phyloP scores from a whole-genome alignment of 345 rosid genomes.

The Boechera retrofracta region DNA sequence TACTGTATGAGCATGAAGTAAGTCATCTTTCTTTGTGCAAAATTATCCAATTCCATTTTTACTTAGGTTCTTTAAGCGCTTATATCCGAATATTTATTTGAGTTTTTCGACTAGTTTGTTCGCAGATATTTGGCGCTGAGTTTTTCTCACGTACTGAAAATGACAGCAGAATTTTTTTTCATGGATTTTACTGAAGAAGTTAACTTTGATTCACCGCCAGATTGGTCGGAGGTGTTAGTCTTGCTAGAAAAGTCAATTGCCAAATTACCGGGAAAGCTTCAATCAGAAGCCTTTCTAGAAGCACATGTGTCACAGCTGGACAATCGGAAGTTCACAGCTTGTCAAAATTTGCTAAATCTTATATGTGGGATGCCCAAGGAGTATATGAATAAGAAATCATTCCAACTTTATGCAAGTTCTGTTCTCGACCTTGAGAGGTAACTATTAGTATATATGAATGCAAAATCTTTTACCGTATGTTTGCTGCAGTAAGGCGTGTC shows the following conservation, averaged over 20 bases:
- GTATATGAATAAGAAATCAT: conserved; percentile 61
- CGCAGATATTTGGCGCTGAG: conserved; percentile 79
- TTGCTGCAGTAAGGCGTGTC: background rate
- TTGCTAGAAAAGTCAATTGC: conserved; percentile 53
- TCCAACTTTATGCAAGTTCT: conserved; percentile 54
- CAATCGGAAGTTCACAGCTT: conserved; percentile 52
- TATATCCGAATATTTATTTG: conserved; percentile 34
- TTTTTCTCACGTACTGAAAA: conserved; percentile 62
- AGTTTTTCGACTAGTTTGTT: conserved; percentile 69
- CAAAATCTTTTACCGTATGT: conserved; percentile 4
- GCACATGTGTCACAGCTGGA: conserved; percentile 39
- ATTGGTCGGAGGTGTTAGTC: conserved; percentile 66
- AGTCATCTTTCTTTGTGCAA: conserved; percentile 39
- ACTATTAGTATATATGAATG: conserved; percentile 14
- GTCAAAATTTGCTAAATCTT: conserved; percentile 66
- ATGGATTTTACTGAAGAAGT: conserved; percentile 45
- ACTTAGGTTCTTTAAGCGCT: conserved; percentile 17
- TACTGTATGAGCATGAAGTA: conserved; percentile 77
- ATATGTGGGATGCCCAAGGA: conserved; percentile 82
- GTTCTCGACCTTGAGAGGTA: conserved; percentile 84
- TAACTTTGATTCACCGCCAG: conserved; percentile 53
- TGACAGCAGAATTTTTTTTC: conserved; percentile 48
- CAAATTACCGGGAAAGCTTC: conserved; percentile 39
- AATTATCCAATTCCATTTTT: conserved; percentile 6
- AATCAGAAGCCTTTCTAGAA: conserved; percentile 43